Evolutionary conservation across 108 stramenopile genomes (phyloP), one percentile per base, ranked within the genome.

Genomic region (Fragilaria radians): DNA sequence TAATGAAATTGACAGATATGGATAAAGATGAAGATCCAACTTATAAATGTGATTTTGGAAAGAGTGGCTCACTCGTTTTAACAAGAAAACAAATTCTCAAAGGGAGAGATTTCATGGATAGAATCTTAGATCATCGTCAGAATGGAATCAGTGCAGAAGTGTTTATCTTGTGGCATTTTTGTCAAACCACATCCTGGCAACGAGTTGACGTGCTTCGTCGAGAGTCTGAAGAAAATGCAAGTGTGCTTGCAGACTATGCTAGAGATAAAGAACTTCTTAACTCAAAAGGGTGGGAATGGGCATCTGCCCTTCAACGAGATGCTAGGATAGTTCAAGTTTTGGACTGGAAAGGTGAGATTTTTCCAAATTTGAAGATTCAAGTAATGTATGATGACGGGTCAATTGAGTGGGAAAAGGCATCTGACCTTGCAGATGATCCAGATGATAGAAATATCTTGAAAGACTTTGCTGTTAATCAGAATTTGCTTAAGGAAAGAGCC

Each of bases 181-280:
- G 21, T 1, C 19, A 14, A 5, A 19, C 2, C 2, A 18, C 4
- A 31, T 34, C 33, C 3, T 57, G 55, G 55, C 32, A 5, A 57
- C 28, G 2, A 22, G 1, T 57, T 22, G 3, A 46, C 32, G 28
- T 3, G 18, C 32, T 32, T 3, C 31, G 28, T 5, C 19, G 22
- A 19, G 32, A 57, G 1, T n/a, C n/a, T n/a, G 52, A 52, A 26
- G 52, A 2, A 26, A 22, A 22, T 3, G 22, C 3, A 52, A 18
- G 34, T 22, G 22, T 57, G 29, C 32, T 57, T 57, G 55, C 28
- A 21, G 55, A 57, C 1, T 57, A 57, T 36, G 31, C 33, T 7
- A 31, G 31, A 7, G 30, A 4, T 18, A 1, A 57, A 3, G 32
- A 19, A 9, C 9, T 57, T 30, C 33, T 5, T n/a, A 24, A 34